Conservation (phyloP, 139 green algal genomes). For the Chlamydomonas sphaeroides region DNA sequence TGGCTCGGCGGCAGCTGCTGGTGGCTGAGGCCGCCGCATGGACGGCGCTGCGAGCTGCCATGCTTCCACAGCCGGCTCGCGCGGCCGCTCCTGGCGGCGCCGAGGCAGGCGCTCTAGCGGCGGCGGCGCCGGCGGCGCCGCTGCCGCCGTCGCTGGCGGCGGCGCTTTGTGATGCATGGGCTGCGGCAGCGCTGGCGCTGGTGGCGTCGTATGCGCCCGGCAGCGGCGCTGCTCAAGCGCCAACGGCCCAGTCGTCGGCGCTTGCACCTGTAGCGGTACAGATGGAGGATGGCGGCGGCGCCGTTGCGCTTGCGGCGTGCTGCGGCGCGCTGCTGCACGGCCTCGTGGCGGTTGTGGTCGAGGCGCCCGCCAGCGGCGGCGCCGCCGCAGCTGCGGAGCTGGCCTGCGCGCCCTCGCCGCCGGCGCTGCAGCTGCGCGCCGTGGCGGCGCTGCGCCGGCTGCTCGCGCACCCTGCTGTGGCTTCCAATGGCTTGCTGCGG, state of each 20-base stretch:
- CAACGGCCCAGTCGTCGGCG: too few relatives aligned
- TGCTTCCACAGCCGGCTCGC: too few relatives aligned
- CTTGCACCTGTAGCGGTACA: too few relatives aligned
- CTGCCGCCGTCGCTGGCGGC: not conserved
- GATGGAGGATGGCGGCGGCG: too few relatives aligned
- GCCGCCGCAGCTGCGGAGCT: too few relatives aligned
- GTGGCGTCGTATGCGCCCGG: too few relatives aligned
- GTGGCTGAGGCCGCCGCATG: not conserved
- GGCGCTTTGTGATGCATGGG: conserved; percentile 11
- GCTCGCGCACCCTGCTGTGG: not conserved
- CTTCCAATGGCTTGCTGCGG: not conserved
- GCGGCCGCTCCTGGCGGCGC: too few relatives aligned
- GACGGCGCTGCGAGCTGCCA: not conserved
- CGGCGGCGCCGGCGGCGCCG: not conserved
- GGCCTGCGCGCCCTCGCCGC: too few relatives aligned
- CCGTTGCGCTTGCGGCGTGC: too few relatives aligned
- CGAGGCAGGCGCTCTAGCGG: not conserved
- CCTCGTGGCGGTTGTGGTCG: too few relatives aligned
- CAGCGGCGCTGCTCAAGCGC: not conserved
- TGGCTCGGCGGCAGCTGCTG: not conserved
- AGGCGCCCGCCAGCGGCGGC: too few relatives aligned
- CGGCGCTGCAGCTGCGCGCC: not conserved
- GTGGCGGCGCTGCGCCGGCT: not conserved
- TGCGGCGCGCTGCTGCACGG: too few relatives aligned
- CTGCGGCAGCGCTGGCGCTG: not conserved